Evolutionary conservation across 345 rosid species (phyloP), one percentile per base, ranked within the genome.

Genomic region (Mallotus nudiflorus): DNA sequence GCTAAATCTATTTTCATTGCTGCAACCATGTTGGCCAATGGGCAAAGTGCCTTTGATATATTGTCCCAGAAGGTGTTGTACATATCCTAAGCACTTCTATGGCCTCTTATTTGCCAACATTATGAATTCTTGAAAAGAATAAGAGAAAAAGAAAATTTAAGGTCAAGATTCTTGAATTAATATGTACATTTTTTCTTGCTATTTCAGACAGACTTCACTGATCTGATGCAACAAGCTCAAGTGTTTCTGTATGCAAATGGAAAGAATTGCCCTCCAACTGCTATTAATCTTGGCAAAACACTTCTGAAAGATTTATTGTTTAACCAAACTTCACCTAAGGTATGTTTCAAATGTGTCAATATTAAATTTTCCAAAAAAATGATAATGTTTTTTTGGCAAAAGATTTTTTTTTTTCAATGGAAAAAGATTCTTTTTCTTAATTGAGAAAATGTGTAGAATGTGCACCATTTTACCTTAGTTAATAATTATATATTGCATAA

Each of bases 231-330:
- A 69, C 67, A 73, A 66, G 85, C 81, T 33, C 81, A 75, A 44
- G 48, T 73, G 27, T 84, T 84, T 70, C 9, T 78, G 31, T 82
- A 80, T n/a, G 82, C 66, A 31, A 78, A 84, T 37, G 85, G 88
- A 62, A 82, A 71, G 35, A 52, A 68, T 40, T 70, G 63, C 15
- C 81, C 81, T 54, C 85, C 88, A 18, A 82, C 88, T 37, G 80
- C 84, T 7, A 82, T 85, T 49, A 62, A 78, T 19, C 81, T 82
- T 16, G 75, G 82, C 69, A 77, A 70, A 44, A 15, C 78, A 31
- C 51, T 77, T 6, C 57, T 69, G 27, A 63, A 66, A 63, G 84
- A 85, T 48, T 72, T 68, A 40, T 50, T 82, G 56, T 85, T 85
- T 59, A 75, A 85, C 68, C 82, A 27, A 48, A 67, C 70, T 76